phyloP scores from a whole-genome alignment of 371 early-diverging fungal species.

The Mortierella sp. region DNA sequence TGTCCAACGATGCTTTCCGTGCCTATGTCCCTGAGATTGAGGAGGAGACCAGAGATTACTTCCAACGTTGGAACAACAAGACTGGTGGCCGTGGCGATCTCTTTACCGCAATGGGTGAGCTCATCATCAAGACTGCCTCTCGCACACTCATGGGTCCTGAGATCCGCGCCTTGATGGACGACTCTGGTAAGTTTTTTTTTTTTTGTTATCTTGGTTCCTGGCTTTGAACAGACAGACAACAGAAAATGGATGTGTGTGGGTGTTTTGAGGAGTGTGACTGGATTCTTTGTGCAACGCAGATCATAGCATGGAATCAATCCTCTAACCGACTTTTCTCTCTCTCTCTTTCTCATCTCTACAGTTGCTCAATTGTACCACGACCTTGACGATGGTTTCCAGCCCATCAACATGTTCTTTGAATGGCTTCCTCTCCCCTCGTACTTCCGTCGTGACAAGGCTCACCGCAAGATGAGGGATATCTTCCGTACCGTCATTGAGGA shows the following conservation, averaged over 20 bases:
- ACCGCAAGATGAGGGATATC: slow-evolving; percentile 81
- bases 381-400: slow-evolving; percentile 94
- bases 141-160: slow-evolving; percentile 95
- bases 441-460: slow-evolving; percentile 87
- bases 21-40: slow-evolving; percentile 90
- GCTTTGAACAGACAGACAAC: no score
- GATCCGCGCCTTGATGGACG: slow-evolving; percentile 86
- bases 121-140: slow-evolving; percentile 95
- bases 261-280: no score
- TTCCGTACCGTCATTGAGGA: slow-evolving; percentile 86
- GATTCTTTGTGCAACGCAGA: no score
- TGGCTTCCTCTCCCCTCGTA: slow-evolving; percentile 86
- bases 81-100: slow-evolving; percentile 67
- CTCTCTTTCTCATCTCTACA: slow-evolving; percentile 17
- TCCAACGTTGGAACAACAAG: slow-evolving; percentile 68
- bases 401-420: slow-evolving; percentile 92
- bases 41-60: slow-evolving; percentile 84
- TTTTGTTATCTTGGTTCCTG: not conserved
- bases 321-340: slow-evolving; percentile 3
- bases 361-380: slow-evolving; percentile 94
- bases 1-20: slow-evolving; percentile 88
- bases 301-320: not conserved
- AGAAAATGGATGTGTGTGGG: no score
- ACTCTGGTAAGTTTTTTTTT: slow-evolving; percentile 54
- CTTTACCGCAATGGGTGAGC: slow-evolving; percentile 85